phyloP scores from a whole-genome alignment of 1,284 basidiomycete genomes.

The Pholiota adiposa region DNA sequence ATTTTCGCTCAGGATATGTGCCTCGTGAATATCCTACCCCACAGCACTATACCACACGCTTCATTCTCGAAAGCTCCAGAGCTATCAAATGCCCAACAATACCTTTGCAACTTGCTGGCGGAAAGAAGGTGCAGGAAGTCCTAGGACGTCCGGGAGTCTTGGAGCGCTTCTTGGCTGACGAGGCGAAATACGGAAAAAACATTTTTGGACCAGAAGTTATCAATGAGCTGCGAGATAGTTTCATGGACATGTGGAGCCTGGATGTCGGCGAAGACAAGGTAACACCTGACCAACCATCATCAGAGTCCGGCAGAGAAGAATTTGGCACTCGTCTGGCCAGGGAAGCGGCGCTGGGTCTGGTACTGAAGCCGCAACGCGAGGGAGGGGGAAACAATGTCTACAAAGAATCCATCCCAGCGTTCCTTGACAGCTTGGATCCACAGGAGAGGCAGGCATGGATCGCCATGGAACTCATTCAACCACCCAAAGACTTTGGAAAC shows the following conservation, averaged over 20 bases:
- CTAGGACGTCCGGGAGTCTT: slow-evolving; percentile 78
- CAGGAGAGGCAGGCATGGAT: slow-evolving; percentile 84
- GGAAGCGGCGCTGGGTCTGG: slow-evolving; percentile 61
- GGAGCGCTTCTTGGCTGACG: slow-evolving; percentile 68
- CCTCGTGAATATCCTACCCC: slow-evolving; percentile 80
- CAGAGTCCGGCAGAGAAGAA: slow-evolving; percentile 30
- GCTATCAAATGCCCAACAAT: slow-evolving; percentile 96
- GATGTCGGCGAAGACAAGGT: slow-evolving; percentile 52
- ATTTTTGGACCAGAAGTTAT: slow-evolving; percentile 45
- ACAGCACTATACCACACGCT: slow-evolving; percentile 70
- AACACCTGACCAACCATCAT: slow-evolving; percentile 30
- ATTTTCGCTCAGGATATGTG: slow-evolving; percentile 89
- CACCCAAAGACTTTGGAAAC: slow-evolving; percentile 70
- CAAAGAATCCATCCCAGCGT: slow-evolving; percentile 78
- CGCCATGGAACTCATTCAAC: slow-evolving; percentile 89
- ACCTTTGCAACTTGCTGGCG: slow-evolving; percentile 91
- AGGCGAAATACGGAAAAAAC: slow-evolving; percentile 39
- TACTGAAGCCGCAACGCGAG: slow-evolving; percentile 95
- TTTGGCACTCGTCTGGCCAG: slow-evolving; percentile 59
- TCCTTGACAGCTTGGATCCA: slow-evolving; percentile 64
- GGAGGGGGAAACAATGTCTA: slow-evolving; percentile 99
- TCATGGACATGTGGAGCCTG: slow-evolving; percentile 84
- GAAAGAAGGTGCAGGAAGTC: slow-evolving; percentile 96
- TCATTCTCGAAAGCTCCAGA: slow-evolving; percentile 74
- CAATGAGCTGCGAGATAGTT: slow-evolving; percentile 63